Conservation (phyloP, 2,329 filamentous ascomycete species). For the Fusarium duplospermum region DNA sequence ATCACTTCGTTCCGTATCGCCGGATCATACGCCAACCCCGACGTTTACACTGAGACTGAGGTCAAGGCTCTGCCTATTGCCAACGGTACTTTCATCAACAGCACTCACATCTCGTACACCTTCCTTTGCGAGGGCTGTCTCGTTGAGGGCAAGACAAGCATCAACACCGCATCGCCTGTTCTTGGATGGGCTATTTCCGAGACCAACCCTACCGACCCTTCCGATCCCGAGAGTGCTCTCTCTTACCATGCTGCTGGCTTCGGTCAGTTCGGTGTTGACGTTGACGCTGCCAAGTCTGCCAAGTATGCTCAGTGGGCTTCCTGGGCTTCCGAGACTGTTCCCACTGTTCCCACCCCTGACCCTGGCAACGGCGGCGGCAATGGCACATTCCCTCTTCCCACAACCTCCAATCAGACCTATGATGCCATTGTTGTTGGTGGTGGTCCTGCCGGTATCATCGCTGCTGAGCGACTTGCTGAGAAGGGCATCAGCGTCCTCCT, state of each 20-base stretch:
- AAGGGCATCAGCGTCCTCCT: constrained; percentile 39
- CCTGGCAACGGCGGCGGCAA: constrained; percentile 8
- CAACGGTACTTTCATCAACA: constrained; percentile 64
- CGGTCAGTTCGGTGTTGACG: constrained; percentile 50
- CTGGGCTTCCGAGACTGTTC: constrained; percentile 38
- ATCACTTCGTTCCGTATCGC: constrained; percentile 45
- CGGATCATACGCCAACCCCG: constrained; percentile 59
- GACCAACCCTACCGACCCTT: constrained; percentile 46
- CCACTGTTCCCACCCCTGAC: constrained; percentile 9
- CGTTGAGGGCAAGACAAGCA: constrained; percentile 47
- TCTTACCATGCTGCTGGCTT: constrained; percentile 56
- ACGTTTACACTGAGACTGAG: constrained; percentile 56
- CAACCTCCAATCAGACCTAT: constrained; percentile 39
- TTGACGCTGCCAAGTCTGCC: constrained; percentile 50
- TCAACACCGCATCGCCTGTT: constrained; percentile 43
- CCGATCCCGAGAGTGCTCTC: constrained; percentile 48
- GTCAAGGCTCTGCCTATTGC: constrained; percentile 56
- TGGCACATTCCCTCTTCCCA: constrained; percentile 17
- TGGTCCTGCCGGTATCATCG: constrained; percentile 43
- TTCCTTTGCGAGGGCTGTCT: constrained; percentile 63
- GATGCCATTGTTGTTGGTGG: constrained; percentile 44
- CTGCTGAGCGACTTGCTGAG: constrained; percentile 42
- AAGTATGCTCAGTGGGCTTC: constrained; percentile 42
- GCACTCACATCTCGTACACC: constrained; percentile 64
- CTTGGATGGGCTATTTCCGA: constrained; percentile 56